These are phyloP conservation scores for Aspergillus intermedius DNA, from an alignment of 2,329 filamentous ascomycete genomes.

Conservation along the genomic window DNA sequence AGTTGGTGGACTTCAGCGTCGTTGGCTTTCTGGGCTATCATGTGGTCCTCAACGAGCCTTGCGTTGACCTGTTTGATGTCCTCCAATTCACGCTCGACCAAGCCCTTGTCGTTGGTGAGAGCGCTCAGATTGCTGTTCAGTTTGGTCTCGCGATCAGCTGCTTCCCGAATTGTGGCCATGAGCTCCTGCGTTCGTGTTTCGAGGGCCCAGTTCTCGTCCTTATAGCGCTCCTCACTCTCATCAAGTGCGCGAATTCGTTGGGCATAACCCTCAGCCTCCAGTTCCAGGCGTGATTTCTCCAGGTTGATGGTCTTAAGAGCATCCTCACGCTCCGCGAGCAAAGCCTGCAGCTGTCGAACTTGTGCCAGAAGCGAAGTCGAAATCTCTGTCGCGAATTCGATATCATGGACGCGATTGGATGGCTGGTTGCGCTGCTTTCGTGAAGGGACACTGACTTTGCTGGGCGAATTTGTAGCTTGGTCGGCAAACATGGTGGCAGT, in stretches of 20 bases:
- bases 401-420: constrained; percentile 81
- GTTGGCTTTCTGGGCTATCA: constrained; percentile 68
- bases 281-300: constrained; percentile 73
- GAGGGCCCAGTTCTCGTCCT: constrained; percentile 97
- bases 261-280: constrained; percentile 70
- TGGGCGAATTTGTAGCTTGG: constrained; percentile 77
- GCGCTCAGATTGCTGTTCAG: constrained; percentile 65
- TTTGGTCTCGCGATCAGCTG: constrained; percentile 75
- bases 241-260: constrained; percentile 77
- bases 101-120: constrained; percentile 66
- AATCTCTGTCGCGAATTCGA: constrained; percentile 97
- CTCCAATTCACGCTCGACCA: constrained; percentile 78
- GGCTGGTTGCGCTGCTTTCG: constrained; percentile 87
- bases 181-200: constrained; percentile 89
- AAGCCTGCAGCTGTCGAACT: constrained; percentile 78
- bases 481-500: constrained; percentile 75
- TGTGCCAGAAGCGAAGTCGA: constrained; percentile 92
- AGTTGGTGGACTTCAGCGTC: constrained; percentile 82
- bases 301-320: constrained; percentile 66
- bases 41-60: constrained; percentile 74
- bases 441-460: constrained; percentile 80
- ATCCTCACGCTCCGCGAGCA: constrained; percentile 83
- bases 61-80: constrained; percentile 76
- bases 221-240: constrained; percentile 92
- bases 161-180: constrained; percentile 64